phyloP scores from a whole-genome alignment of 2,329 filamentous ascomycete species.

The Aspergillus fischeri region DNA sequence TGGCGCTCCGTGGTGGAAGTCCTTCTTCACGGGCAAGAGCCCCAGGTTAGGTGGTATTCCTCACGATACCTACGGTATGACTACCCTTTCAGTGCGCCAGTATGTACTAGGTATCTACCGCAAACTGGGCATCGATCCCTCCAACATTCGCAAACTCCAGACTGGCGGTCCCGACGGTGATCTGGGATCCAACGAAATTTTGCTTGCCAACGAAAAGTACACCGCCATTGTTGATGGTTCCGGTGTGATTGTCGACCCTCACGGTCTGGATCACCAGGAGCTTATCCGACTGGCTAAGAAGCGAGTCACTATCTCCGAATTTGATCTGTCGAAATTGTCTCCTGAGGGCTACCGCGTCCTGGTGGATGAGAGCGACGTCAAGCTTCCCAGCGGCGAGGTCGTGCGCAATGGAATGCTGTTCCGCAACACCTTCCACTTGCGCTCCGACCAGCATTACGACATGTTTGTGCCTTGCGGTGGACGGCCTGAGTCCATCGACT shows the following conservation, averaged over 20 bases:
- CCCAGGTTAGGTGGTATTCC: slow-evolving; percentile 94
- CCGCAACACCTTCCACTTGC: slow-evolving; percentile 95
- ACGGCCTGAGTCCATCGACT: slow-evolving; percentile 92
- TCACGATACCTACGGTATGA: slow-evolving; percentile 96
- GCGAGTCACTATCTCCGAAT: slow-evolving; percentile 85
- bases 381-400: slow-evolving; percentile 79
- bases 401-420: slow-evolving; percentile 90
- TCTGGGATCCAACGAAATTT: slow-evolving; percentile 94
- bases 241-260: slow-evolving; percentile 88
- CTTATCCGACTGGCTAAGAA: slow-evolving; percentile 78
- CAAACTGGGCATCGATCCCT: slow-evolving; percentile 85
- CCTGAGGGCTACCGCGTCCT: slow-evolving; percentile 84
- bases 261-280: slow-evolving; percentile 81
- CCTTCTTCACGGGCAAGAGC: slow-evolving; percentile 98
- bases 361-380: slow-evolving; percentile 84
- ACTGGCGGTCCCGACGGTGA: slow-evolving; percentile 96
- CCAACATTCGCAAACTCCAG: slow-evolving; percentile 86
- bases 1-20: slow-evolving; percentile 98
- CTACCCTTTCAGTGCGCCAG: slow-evolving; percentile 90
- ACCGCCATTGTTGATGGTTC: slow-evolving; percentile 93
- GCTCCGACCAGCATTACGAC: slow-evolving; percentile 71
- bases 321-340: slow-evolving; percentile 80
- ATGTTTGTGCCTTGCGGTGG: slow-evolving; percentile 94
- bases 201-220: slow-evolving; percentile 94
- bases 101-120: slow-evolving; percentile 96